A percentile compares a stretch with the other conserved stretches of the same genome.
phyloP scores from a whole-genome alignment of 2,329 filamentous ascomycete species.

The Fusarium concolor region DNA sequence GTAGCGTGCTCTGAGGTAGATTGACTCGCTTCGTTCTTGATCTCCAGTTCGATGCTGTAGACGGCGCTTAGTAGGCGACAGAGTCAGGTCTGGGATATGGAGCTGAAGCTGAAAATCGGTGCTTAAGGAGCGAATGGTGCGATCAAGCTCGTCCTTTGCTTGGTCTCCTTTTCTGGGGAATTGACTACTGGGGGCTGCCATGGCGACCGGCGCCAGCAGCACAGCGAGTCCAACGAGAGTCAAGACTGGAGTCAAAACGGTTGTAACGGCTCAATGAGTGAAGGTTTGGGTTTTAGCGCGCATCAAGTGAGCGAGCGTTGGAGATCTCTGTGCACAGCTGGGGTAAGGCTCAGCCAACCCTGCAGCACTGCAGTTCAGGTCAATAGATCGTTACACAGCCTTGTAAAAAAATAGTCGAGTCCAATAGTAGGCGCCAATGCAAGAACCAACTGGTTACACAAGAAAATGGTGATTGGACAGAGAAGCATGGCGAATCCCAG shows the following conservation, averaged over 20 bases:
- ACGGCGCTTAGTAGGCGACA: slow-evolving; percentile 45
- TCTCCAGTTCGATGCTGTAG: slow-evolving; percentile 38
- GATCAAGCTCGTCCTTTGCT: slow-evolving; percentile 39
- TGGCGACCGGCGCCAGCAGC: slow-evolving; percentile 19
- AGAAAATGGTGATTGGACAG: slow-evolving; percentile 26
- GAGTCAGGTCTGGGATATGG: slow-evolving; percentile 34
- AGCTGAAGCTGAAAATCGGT: slow-evolving; percentile 45
- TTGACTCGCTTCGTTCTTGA: slow-evolving; percentile 38
- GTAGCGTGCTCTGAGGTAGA: slow-evolving; percentile 38
- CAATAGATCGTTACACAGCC: slow-evolving; percentile 1
- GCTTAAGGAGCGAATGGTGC: slow-evolving; percentile 45
- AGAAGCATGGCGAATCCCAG: neutral
- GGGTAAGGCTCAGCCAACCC: neutral
- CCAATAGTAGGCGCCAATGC: neutral
- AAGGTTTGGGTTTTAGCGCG: slow-evolving; percentile 3
- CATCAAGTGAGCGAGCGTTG: neutral
- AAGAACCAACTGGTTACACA: slow-evolving; percentile 22
- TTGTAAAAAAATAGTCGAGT: neutral
- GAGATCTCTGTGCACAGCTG: neutral
- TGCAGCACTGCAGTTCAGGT: too few species aligned
- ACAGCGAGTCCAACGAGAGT: neutral
- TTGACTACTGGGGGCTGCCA: slow-evolving; percentile 17
- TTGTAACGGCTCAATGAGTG: neutral
- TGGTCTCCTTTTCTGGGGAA: slow-evolving; percentile 5
- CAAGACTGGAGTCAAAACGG: neutral